Conservation (phyloP, 768 basidiomycete species). For the Lentinula edodes region DNA sequence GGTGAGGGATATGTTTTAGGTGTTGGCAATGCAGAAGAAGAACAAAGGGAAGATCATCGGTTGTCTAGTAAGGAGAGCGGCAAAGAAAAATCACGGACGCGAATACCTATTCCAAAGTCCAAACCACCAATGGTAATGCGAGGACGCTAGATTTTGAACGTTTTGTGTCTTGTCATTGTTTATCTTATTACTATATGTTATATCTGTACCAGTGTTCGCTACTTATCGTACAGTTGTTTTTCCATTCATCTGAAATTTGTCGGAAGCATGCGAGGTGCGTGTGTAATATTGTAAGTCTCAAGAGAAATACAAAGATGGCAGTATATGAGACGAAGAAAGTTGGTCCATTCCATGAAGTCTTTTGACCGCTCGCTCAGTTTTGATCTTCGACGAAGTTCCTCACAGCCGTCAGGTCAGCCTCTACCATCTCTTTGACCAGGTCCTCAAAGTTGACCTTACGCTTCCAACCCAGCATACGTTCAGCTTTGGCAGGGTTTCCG, state of each 20-base stretch:
- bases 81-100: neutral
- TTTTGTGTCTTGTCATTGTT: neutral
- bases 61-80: neutral
- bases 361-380: constrained; percentile 41
- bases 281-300: too few species aligned
- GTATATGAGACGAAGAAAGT: neutral
- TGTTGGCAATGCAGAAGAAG: constrained; percentile 29
- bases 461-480: constrained; percentile 85
- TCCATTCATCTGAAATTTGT: neutral
- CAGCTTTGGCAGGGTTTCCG: constrained; percentile 89
- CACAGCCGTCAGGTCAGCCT: constrained; percentile 70
- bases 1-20: constrained; percentile 62
- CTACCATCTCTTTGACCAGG: constrained; percentile 91
- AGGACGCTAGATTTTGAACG: neutral
- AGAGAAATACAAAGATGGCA: neutral
- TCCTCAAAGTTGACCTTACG: constrained; percentile 77
- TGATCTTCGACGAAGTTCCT: constrained; percentile 78
- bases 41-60: neutral
- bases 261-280: too few species aligned
- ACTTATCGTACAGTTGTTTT: neutral
- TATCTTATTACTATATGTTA: neutral
- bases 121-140: neutral
- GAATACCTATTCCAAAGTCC: neutral
- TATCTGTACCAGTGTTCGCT: neutral
- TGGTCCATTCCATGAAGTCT: neutral